Conservation (phyloP, 257 asterid genomes). For the Ilex aquifolium region DNA sequence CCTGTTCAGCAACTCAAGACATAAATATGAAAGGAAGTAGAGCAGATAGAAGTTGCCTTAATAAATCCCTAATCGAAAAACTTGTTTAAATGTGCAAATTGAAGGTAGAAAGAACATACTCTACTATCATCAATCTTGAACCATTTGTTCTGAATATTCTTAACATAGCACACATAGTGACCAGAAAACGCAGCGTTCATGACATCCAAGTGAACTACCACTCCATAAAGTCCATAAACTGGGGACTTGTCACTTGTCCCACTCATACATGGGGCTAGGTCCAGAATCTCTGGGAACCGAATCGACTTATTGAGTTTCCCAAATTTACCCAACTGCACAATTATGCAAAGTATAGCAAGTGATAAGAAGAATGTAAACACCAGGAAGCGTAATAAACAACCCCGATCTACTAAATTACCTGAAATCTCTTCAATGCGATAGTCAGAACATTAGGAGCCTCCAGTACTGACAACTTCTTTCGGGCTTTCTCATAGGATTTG, state of each 20-base stretch:
- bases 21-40: background rate
- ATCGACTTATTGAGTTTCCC: constrained; percentile 43
- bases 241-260: constrained; percentile 31
- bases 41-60: too few species aligned
- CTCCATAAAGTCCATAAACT: constrained; percentile 36
- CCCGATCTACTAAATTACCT: constrained; percentile 22
- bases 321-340: constrained; percentile 35
- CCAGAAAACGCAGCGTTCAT: constrained; percentile 41
- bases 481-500: constrained; percentile 63
- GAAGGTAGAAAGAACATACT: constrained; percentile 11
- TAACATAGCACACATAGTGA: constrained; percentile 48
- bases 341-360: background rate
- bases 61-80: too few species aligned
- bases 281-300: constrained; percentile 36
- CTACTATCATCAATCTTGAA: constrained; percentile 40
- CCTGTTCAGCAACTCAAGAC: background rate
- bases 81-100: too few species aligned
- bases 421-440: constrained; percentile 51
- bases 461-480: constrained; percentile 43
- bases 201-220: constrained; percentile 43
- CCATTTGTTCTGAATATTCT: constrained; percentile 37
- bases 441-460: constrained; percentile 67
- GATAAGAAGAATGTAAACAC: constrained; percentile 8
- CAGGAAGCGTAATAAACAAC: constrained; percentile 1
- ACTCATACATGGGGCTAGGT: constrained; percentile 48